Evolutionary conservation across 192 early-diverging fungal species (phyloP), one percentile per base, ranked within the genome.

Genomic region (Coemansia sp.): DNA sequence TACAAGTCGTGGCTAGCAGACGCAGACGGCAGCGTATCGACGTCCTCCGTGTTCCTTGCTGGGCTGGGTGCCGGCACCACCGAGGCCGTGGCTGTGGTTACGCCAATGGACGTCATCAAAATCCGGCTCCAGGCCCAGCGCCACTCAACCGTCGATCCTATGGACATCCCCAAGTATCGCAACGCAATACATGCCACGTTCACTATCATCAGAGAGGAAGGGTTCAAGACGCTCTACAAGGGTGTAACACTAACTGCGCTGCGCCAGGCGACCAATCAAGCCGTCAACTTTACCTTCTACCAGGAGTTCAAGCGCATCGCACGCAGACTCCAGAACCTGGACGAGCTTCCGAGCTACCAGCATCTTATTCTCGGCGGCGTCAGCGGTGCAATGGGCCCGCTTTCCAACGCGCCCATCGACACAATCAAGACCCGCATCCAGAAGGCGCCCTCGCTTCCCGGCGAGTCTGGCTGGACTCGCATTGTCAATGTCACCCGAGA

Each of bases 381-480:
- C 51, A 94, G 92, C 58, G 91, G 91, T 64, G 91, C 90, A 31
- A 92, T 93, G 90, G 87, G 95, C 34, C 96, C 96, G 2, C 75
- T 99, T 2, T 95, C 92, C 51, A 99, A 99, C 74, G 93, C 92
- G 4, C 96, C 96, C 23, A 95, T 99, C 45, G 96, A 99, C 77
- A 96, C 94, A 33, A 95, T 99, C 84, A 99, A 99, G 86, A 99
- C 96, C 18, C 92, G 96, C 72, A 94, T 99, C 55, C 96, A 99
- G 73, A 92, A 90, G 81, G 88, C 88, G 7, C 87, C 87, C 8
- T 86, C 87, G 26, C 64, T 69, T 39, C 64, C 81, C 7, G 89
- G 88, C 48, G 88, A 89, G 55, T 86, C 87, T 16, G 94, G 91
- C 16, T 95, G 90, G 88, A 66, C 72, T 15, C 88, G 93, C 29